These are phyloP conservation scores for Neobulgaria alba DNA, from an alignment of 2,329 filamentous ascomycete genomes.

Conservation along the genomic window DNA sequence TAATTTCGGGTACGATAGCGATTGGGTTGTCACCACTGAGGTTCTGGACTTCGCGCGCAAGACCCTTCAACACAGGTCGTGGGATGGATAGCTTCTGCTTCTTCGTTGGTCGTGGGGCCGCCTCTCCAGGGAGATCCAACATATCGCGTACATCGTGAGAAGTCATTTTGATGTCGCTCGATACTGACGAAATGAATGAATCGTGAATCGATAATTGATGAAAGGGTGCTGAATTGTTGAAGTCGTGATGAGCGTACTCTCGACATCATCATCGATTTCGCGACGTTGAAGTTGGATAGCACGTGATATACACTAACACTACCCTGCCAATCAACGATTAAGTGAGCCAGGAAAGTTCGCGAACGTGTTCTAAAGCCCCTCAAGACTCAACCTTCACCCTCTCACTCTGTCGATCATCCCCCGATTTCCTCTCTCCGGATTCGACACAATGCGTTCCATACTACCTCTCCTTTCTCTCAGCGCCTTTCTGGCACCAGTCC, in stretches of 20 bases:
- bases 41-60: constrained; percentile 58
- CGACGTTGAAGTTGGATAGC: too few relatives aligned
- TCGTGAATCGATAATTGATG: neutral
- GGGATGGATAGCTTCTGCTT: constrained; percentile 62
- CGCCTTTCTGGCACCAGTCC: constrained; percentile 51
- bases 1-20: constrained; percentile 53
- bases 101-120: constrained; percentile 55
- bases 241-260: constrained; percentile 1
- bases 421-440: too few relatives aligned
- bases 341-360: constrained; percentile 3
- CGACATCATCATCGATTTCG: too few relatives aligned
- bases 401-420: too few relatives aligned
- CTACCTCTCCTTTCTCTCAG: constrained; percentile 59
- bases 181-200: neutral
- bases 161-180: constrained; percentile 44
- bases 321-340: too few relatives aligned
- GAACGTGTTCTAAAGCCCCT: constrained; percentile 9
- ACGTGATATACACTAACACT: too few relatives aligned
- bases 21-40: constrained; percentile 59
- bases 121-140: constrained; percentile 64
- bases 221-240: neutral
- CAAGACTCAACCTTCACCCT: too few relatives aligned
- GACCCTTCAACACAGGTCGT: constrained; percentile 51
- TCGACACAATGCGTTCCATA: constrained; percentile 47
- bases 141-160: constrained; percentile 82